A percentile compares a stretch with the other conserved stretches of the same genome.
Conservation (phyloP, 352 stramenopile species). For the Pythium vanterpoolii region DNA sequence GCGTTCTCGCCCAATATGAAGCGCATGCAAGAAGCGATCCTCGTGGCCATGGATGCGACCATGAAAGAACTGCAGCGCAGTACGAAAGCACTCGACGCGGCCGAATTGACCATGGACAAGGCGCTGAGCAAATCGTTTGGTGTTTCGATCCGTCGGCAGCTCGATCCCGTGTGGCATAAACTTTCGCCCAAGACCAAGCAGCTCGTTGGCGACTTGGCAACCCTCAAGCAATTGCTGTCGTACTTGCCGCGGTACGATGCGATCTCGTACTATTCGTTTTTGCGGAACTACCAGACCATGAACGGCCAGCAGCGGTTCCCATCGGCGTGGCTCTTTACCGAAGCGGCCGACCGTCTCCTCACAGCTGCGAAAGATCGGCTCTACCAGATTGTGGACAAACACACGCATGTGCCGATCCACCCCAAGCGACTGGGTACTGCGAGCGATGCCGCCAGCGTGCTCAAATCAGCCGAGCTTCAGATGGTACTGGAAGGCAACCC, state of each 20-base stretch:
- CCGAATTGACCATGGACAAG: constrained; percentile 92
- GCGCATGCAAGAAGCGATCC: constrained; percentile 92
- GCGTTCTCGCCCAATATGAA: constrained; percentile 90
- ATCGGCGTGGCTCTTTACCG: constrained; percentile 94
- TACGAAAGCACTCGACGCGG: constrained; percentile 75
- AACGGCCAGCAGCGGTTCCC: constrained; percentile 75
- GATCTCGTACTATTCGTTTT: constrained; percentile 94
- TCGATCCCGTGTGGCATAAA: constrained; percentile 97
- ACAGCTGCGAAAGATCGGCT: constrained; percentile 91
- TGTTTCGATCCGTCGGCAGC: constrained; percentile 75
- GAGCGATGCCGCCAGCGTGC: constrained; percentile 8
- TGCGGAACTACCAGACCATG: constrained; percentile 91
- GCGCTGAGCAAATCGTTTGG: constrained; percentile 86
- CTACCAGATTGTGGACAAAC: constrained; percentile 78
- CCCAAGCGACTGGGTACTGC: constrained; percentile 19
- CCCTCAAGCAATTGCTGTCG: constrained; percentile 83
- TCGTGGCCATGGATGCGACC: constrained; percentile 91
- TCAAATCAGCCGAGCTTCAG: constrained; percentile 44
- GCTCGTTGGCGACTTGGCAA: constrained; percentile 81
- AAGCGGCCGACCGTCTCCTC: constrained; percentile 92
- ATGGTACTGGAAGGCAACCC: constrained; percentile 89
- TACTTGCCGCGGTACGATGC: constrained; percentile 95
- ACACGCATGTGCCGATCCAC: constrained; percentile 43
- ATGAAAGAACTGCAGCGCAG: constrained; percentile 92
- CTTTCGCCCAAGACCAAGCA: constrained; percentile 92